Base-by-base conservation (phyloP, 257 asterid genomes). In the Lycium ferocissimum region DNA sequence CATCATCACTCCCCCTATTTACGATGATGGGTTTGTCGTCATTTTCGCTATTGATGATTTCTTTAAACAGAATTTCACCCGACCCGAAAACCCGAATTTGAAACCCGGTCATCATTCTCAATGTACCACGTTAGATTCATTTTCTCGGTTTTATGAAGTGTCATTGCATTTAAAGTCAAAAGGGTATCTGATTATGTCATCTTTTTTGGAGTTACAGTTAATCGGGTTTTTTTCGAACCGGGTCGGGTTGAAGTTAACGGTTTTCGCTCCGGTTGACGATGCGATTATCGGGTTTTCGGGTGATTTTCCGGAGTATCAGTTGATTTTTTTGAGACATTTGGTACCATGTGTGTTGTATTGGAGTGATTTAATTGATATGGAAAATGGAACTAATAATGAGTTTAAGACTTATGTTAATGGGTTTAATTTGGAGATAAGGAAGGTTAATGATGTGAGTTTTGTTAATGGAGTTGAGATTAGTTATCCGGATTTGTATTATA, bases 131-230 rank as follows among this genome's bases (percentile, higher is more conserved):
- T 3, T 40, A 3, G 45, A 40, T 6, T 6, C 45, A 5, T 40
- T 40, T 40, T 40, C 45, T 6, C 45, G 45, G 45, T 40, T 40
- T 40, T 40, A 40, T 40, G 45, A 40, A 40, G 45, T 40, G 45
- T 40, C 45, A 5, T 40, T 3, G 6, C 45, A 40, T 40, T 40
- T 40, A 40, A 40, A 40, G 6, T 40, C 45, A 40, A 40, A 40
- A 40, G 45, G 45, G 45, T 40, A 40, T 40, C 45, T 40, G 20
- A 89, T 95, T 3, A 86, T 95, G 83, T 93, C 94, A 14, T 84
- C 96, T 45, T 93, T 95, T 84, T 95, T 95, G 4, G 98, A 94
- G 14, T 54, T 94, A 84, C 99, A 96, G 89, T 49, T 96, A 38
- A 71, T 87, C 43, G 98, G 97, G 2, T 92, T 86, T 70, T 82